Conservation (phyloP, 2,329 filamentous ascomycete genomes). For the Penicillium hesseltinei region DNA sequence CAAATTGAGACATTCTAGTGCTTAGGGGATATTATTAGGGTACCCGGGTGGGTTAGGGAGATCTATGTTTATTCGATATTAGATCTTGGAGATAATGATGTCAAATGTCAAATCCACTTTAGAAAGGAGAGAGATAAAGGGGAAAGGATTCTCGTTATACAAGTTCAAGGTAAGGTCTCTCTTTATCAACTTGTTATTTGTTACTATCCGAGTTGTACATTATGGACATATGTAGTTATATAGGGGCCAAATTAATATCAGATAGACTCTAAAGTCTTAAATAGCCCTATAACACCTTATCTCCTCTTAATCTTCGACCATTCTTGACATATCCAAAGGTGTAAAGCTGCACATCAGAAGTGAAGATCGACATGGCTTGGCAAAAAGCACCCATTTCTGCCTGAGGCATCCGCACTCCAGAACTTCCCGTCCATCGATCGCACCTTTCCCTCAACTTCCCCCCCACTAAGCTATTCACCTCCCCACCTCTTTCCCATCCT, state of each 20-base stretch:
- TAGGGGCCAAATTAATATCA: background rate
- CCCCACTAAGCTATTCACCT: slow-evolving; percentile 17
- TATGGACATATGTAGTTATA: background rate
- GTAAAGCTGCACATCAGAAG: background rate
- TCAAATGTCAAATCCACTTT: background rate
- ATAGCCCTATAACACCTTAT: background rate
- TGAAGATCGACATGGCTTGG: slow-evolving; percentile 15
- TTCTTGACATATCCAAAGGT: background rate
- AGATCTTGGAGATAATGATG: background rate
- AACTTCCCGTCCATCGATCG: slow-evolving; percentile 17
- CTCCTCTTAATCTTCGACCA: no score
- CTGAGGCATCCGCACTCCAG: slow-evolving; percentile 21
- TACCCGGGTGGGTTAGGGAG: background rate
- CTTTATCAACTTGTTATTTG: background rate
- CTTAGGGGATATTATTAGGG: slow-evolving; percentile 8
- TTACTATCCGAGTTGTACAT: background rate
- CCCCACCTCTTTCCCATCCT: slow-evolving; percentile 4
- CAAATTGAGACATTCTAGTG: slow-evolving; percentile 14
- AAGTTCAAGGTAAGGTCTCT: background rate
- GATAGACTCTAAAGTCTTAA: background rate
- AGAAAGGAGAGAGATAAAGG: background rate
- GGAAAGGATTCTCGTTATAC: background rate
- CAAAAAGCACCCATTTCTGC: background rate
- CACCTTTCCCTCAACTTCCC: slow-evolving; percentile 8
- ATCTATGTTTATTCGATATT: background rate